These are phyloP conservation scores for Linnemannia schmuckeri DNA, from an alignment of 192 early-diverging fungal species.

Conservation along the genomic window DNA sequence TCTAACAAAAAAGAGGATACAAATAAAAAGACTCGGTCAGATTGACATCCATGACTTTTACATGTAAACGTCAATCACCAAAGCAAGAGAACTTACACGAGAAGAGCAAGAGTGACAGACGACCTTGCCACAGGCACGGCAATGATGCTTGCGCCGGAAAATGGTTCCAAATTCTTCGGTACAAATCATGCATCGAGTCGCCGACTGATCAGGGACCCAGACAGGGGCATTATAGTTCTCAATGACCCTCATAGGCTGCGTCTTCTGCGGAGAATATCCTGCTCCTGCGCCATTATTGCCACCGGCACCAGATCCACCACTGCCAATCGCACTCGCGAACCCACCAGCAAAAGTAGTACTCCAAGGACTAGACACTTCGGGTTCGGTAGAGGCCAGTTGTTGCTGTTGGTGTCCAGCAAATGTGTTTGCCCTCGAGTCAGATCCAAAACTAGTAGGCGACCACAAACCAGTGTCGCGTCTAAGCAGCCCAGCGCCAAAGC, in stretches of 20 bases:
- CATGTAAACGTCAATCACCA: background rate
- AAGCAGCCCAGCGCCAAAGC: slow-evolving; percentile 30
- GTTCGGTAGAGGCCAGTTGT: background rate
- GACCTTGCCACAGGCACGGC: slow-evolving; percentile 83
- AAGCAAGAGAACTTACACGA: slow-evolving; percentile 63
- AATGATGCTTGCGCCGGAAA: slow-evolving; percentile 81
- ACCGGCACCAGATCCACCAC: slow-evolving; percentile 1
- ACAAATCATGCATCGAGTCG: slow-evolving; percentile 80
- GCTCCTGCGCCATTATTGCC: background rate
- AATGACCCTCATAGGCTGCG: slow-evolving; percentile 66
- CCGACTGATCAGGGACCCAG: slow-evolving; percentile 80
- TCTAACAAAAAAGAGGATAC: slow-evolving; percentile 23
- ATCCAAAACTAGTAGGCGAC: slow-evolving; percentile 20
- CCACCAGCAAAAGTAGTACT: background rate
- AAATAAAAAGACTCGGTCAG: slow-evolving; percentile 33
- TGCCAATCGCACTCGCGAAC: background rate
- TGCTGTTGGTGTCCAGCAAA: slow-evolving; percentile 8
- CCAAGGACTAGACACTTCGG: slow-evolving; percentile 8
- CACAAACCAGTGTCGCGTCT: slow-evolving; percentile 40
- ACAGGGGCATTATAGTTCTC: slow-evolving; percentile 79
- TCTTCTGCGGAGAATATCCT: background rate
- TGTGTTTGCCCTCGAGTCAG: slow-evolving; percentile 4
- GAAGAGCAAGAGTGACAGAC: slow-evolving; percentile 82
- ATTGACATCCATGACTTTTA: background rate
- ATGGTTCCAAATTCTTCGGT: slow-evolving; percentile 73